Percentiles rank a stretch among this genome's conserved stretches.
Evolutionary conservation across 1,139 yeast genomes (phyloP).

Genomic region (Zygosaccharomyces pseudobailii): DNA sequence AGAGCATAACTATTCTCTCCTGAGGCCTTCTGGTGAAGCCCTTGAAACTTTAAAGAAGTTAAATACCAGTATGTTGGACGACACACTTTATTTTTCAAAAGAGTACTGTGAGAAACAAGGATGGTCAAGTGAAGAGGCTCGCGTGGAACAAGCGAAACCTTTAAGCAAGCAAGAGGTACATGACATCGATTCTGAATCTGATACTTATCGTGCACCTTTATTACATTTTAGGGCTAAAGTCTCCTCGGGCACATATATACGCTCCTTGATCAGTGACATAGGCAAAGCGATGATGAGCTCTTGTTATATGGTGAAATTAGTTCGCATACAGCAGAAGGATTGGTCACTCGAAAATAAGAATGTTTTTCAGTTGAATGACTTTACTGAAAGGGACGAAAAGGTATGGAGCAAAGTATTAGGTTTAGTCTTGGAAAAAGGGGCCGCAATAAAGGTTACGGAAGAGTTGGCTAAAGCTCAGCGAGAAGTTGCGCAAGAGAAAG

Average conservation of each 20-base stretch:
- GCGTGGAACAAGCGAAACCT: slow-evolving; percentile 35
- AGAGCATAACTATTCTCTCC: slow-evolving; percentile 52
- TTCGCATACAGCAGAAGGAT: slow-evolving; percentile 70
- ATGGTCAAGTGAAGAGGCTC: slow-evolving; percentile 35
- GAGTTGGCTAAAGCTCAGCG: slow-evolving; percentile 26
- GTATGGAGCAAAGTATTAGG: slow-evolving; percentile 67
- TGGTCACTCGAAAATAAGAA: slow-evolving; percentile 69
- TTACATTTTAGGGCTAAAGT: slow-evolving; percentile 73
- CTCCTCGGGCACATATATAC: slow-evolving; percentile 91
- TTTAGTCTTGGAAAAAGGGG: slow-evolving; percentile 44
- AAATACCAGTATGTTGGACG: slow-evolving; percentile 58
- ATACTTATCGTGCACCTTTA: slow-evolving; percentile 50
- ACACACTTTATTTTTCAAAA: slow-evolving; percentile 53
- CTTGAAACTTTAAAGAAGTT: slow-evolving; percentile 48
- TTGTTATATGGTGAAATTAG: slow-evolving; percentile 84
- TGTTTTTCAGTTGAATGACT: slow-evolving; percentile 64
- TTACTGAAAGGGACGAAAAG: slow-evolving; percentile 46
- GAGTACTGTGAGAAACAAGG: slow-evolving; percentile 46
- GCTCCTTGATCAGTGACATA: slow-evolving; percentile 83
- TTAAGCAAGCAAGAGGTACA: slow-evolving; percentile 29
- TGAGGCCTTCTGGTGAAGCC: slow-evolving; percentile 42
- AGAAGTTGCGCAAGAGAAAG: slow-evolving; percentile 19
- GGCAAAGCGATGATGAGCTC: slow-evolving; percentile 78
- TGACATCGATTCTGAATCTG: slow-evolving; percentile 29
- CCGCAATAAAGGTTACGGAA: slow-evolving; percentile 35